Base-by-base conservation (phyloP, 1,139 yeast species). In the Kodamaea sp. region DNA sequence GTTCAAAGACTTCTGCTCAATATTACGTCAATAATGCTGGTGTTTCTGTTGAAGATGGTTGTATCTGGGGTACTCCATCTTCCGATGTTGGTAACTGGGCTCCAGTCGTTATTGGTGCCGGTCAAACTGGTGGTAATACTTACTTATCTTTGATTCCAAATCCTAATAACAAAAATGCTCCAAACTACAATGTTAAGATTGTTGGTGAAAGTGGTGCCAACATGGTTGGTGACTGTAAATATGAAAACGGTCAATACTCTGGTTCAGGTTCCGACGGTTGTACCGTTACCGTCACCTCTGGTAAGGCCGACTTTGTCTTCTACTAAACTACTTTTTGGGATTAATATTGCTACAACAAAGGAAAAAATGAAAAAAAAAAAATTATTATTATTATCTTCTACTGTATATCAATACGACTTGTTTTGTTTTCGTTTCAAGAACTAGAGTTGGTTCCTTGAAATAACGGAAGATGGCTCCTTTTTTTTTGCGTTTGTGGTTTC, bases 21-120 rank as follows among this genome's bases (percentile, higher is more conserved):
- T 84, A 79, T 70, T 84, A 84, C 63, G 90, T 84, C 40, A 84
- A 84, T 75, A 74, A 84, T 56, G 90, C 90, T 42, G 92, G 92
- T 72, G 82, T 82, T 46, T 73, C 81, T 32, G 72, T 73, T 58
- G 76, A 78, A 58, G 81, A 82, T 47, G 92, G 90, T 46, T 84
- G 92, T 73, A 59, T 79, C 52, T 84, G 92, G 92, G 87, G 90
- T 63, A 61, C 71, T 45, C 50, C 65, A 4, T 82, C 84, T 41
- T 68, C 81, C 34, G 81, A 78, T 52, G 67, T 80, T 47, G 92
- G 92, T 70, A 84, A 84, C 78, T 84, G 90, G 89, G 88, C 90
- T 41, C 90, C 90, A 56, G 74, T 84, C 53, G 81, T 78, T 56
- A 71, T 83, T 52, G 92, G 92, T 65, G 86, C 90, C 45, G 90